A percentile compares a stretch with the other conserved stretches of the same genome.
Evolutionary conservation across 2,329 filamentous ascomycete species (phyloP).

Genomic region (Phaeoacremonium minimum): DNA sequence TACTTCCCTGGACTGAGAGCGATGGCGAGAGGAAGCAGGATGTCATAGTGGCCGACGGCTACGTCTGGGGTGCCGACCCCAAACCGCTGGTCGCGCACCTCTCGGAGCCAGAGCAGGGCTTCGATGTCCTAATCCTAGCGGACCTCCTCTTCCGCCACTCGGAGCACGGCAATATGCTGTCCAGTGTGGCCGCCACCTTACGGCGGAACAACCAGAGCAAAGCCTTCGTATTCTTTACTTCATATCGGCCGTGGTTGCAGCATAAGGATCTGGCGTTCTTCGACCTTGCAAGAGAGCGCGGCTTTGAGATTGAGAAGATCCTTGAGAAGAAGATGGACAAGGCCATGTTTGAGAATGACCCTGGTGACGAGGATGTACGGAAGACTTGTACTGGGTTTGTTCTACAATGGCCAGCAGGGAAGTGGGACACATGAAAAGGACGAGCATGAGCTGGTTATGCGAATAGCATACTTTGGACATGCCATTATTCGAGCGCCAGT

Average conservation of each 20-base stretch:
- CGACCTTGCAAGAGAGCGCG: constrained; percentile 64
- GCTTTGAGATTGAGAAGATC: constrained; percentile 75
- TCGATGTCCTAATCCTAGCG: constrained; percentile 81
- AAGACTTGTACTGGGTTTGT: constrained; percentile 80
- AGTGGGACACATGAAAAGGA: constrained; percentile 4
- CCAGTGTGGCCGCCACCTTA: constrained; percentile 66
- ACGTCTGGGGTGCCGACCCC: constrained; percentile 75
- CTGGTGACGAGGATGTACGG: constrained; percentile 75
- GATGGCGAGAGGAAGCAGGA: constrained; percentile 18
- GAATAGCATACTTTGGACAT: too few relatives aligned
- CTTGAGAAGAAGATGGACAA: constrained; percentile 78
- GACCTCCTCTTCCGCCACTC: constrained; percentile 90
- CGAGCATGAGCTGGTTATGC: too few relatives aligned
- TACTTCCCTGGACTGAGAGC: constrained; percentile 24
- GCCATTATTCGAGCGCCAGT: too few relatives aligned
- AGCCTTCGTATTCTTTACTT: constrained; percentile 89
- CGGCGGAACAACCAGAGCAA: constrained; percentile 48
- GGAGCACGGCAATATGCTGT: constrained; percentile 75
- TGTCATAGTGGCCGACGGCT: constrained; percentile 60
- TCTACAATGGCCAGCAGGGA: constrained; percentile 56
- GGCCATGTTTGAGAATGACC: constrained; percentile 86
- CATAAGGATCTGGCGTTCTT: constrained; percentile 86
- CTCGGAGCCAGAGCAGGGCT: constrained; percentile 31
- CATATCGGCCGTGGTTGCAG: constrained; percentile 86
- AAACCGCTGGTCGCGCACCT: constrained; percentile 55